Base-by-base conservation (phyloP, 1,139 yeast genomes). In the Pichia sp. region DNA sequence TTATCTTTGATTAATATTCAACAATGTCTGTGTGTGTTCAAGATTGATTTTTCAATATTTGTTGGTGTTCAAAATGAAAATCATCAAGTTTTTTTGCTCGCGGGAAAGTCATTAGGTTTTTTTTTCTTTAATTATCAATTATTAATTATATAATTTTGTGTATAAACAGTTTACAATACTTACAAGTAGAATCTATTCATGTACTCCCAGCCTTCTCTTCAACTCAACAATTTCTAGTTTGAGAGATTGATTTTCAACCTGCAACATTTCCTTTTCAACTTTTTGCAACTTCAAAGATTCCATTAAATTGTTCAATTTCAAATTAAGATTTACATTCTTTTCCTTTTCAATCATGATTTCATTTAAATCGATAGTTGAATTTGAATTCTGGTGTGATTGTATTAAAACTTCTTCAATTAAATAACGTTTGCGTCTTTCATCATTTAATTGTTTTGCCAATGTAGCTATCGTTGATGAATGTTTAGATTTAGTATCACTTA, bases 361-460 rank as follows among this genome's bases (percentile, higher is more conserved):
- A 14, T 43, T 31, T 8, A 49, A 49, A 3, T 84, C 64, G 52
- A 82, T 82, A 36, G 81, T 70, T 41, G 60, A 44, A 30, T 48
- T 47, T 5, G 53, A 49, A 9, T 54, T 53, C 28, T 53, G 47
- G 25, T 55, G 50, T 16, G 51, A 42, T 39, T 58, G 54, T 18
- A 62, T 38, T 8, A 65, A 48, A 47, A 63, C 45, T 56, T 84
- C 90, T 63, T 86, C 93, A 43, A 88, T 82, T 19, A 84, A 77
- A 57, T 77, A 82, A 50, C 93, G 68, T 53, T 81, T 75, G 58
- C 81, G 71, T 57, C 91, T 73, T 63, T 86, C 93, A 45, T 80
- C 80, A 52, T 79, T 80, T 55, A 86, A 66, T 56, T 78, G 77
- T 49, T 79, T 80, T 48, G 83, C 79, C 51, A 86, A 64, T 31